phyloP scores from a whole-genome alignment of 257 asterid species.

The Solanum paucissectum region DNA sequence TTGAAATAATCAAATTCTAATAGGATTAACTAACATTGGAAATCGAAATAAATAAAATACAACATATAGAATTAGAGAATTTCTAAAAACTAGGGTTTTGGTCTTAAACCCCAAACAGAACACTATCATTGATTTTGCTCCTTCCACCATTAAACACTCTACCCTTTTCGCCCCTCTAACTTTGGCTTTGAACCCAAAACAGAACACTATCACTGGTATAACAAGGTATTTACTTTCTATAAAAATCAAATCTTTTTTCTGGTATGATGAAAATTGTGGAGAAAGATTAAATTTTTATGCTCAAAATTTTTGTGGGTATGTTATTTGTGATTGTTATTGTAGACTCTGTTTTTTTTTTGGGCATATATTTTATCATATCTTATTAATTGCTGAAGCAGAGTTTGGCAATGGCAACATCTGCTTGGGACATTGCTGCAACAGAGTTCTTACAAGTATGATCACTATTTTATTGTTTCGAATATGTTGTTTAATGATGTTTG shows the following conservation, averaged over 20 bases:
- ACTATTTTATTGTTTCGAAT: background rate
- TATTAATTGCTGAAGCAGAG: background rate
- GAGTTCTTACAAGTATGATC: constrained; percentile 49
- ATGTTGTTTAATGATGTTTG: background rate
- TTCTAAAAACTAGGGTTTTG: background rate
- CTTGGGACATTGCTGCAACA: constrained; percentile 42
- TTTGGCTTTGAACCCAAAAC: background rate
- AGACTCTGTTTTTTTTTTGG: background rate
- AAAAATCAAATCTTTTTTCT: background rate
- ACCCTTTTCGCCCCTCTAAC: background rate
- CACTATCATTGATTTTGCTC: background rate
- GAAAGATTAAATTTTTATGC: background rate
- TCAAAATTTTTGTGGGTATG: background rate
- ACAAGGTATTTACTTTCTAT: background rate
- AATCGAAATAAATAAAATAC: background rate
- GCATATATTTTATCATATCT: background rate
- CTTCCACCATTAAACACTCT: background rate
- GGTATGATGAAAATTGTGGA: background rate
- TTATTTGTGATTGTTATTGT: background rate
- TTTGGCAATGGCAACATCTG: constrained; percentile 36
- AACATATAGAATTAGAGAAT: background rate
- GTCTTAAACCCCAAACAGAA: background rate
- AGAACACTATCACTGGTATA: background rate
- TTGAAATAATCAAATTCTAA: too few relatives aligned
- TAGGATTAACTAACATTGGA: too few relatives aligned